Evolutionary conservation across 495 filamentous ascomycete genomes (phyloP).

Genomic region (Beverwykella pulmonaria): DNA sequence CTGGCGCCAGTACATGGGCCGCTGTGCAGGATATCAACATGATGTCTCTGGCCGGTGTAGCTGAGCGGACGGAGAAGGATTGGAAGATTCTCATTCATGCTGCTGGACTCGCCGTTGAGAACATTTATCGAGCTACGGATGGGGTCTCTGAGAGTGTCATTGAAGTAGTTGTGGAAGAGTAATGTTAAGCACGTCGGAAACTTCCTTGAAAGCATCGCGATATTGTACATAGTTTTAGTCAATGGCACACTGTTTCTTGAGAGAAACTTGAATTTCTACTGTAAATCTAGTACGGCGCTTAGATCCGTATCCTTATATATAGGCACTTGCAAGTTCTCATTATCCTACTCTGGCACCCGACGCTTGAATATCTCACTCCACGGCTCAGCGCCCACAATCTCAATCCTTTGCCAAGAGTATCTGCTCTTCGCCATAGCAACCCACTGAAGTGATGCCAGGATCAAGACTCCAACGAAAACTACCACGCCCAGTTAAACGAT

Average conservation of each 20-base stretch:
- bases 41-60: constrained; percentile 46
- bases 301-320: constrained; percentile 7
- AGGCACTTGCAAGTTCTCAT: constrained; percentile 5
- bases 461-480: constrained; percentile 4
- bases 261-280: not conserved
- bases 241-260: constrained; percentile 5
- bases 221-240: constrained; percentile 6
- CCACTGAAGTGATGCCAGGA: constrained; percentile 6
- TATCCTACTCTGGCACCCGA: constrained; percentile 1
- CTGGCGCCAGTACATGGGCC: constrained; percentile 13
- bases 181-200: not conserved
- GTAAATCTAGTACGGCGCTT: constrained; percentile 6
- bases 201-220: not conserved
- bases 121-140: constrained; percentile 5
- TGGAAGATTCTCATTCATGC: constrained; percentile 41
- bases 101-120: constrained; percentile 7
- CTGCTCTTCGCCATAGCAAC: constrained; percentile 4
- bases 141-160: constrained; percentile 7
- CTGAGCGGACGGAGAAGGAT: constrained; percentile 48
- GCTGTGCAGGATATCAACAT: constrained; percentile 48
- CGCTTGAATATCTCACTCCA: constrained; percentile 1
- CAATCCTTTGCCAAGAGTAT: constrained; percentile 1
- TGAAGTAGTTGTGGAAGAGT: not conserved
- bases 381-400: not conserved
- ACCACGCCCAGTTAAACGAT: not conserved